Conservation (phyloP, 1,284 basidiomycete genomes). For the Tilletia walkeri region DNA sequence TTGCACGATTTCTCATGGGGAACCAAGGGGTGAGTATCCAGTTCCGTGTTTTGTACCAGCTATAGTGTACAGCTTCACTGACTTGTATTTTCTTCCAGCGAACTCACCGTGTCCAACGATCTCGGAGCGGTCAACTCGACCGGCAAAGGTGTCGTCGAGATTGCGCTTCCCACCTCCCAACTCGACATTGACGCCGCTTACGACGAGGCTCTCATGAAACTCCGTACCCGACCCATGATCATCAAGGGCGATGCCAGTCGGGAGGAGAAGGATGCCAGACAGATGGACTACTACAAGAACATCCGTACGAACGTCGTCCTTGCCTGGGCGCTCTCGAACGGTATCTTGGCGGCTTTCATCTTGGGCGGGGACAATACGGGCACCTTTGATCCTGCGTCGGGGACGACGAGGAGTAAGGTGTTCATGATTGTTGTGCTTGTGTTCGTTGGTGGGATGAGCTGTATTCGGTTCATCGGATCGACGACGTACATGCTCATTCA, state of each 20-base stretch:
- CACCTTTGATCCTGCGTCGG: slow-evolving; percentile 35
- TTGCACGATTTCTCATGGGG: slow-evolving; percentile 61
- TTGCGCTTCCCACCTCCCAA: slow-evolving; percentile 79
- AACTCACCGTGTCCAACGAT: slow-evolving; percentile 36
- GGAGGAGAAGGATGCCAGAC: slow-evolving; percentile 47
- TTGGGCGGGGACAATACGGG: slow-evolving; percentile 33
- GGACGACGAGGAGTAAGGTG: slow-evolving; percentile 43
- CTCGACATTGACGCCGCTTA: slow-evolving; percentile 86
- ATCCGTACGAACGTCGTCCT: slow-evolving; percentile 87
- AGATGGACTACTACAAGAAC: slow-evolving; percentile 61
- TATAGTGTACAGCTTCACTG: no score
- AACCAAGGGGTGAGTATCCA: slow-evolving; percentile 67
- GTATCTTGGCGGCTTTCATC: slow-evolving; percentile 49
- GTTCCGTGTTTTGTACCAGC: slow-evolving; percentile 40
- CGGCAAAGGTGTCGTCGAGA: slow-evolving; percentile 66
- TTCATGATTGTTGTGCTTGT: slow-evolving; percentile 52
- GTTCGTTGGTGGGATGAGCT: slow-evolving; percentile 49
- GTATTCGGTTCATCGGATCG: slow-evolving; percentile 46
- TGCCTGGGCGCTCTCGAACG: slow-evolving; percentile 77
- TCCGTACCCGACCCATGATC: slow-evolving; percentile 66
- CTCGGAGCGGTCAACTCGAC: slow-evolving; percentile 51
- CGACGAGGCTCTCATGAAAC: slow-evolving; percentile 79
- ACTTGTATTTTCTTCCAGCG: background rate
- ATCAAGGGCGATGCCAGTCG: slow-evolving; percentile 49
- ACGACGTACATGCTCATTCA: slow-evolving; percentile 45